Conservation (phyloP, 1,284 basidiomycete species). For the Bjerkandera adusta region DNA sequence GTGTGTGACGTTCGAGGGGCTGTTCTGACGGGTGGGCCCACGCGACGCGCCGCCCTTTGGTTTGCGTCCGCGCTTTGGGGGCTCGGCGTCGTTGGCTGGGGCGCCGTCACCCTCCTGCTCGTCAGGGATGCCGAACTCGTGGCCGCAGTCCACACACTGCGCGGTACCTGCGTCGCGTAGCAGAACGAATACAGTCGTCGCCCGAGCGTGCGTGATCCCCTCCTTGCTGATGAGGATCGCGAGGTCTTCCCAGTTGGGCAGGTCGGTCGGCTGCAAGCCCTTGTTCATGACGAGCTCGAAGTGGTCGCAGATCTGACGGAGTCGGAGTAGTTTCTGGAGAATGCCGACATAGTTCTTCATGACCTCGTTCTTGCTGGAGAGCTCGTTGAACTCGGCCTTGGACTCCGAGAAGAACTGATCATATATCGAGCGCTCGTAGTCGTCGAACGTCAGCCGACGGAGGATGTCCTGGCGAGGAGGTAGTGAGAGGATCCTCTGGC, state of each 20-base stretch:
- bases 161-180: conserved; percentile 85
- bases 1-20: conserved; percentile 48
- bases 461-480: conserved; percentile 88
- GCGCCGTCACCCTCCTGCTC: conserved; percentile 51
- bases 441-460: conserved; percentile 81
- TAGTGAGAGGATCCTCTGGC: conserved; percentile 81
- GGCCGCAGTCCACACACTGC: conserved; percentile 84
- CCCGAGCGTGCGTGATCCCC: conserved; percentile 78
- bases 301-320: conserved; percentile 98
- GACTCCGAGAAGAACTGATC: conserved; percentile 85
- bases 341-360: conserved; percentile 99
- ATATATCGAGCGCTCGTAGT: conserved; percentile 85
- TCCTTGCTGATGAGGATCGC: conserved; percentile 73
- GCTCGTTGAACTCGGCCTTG: conserved; percentile 86
- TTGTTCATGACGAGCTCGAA: conserved; percentile 88
- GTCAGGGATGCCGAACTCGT: conserved; percentile 62
- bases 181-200: conserved; percentile 77
- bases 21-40: conserved; percentile 66
- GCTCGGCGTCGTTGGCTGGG: conserved; percentile 48
- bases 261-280: conserved; percentile 33
- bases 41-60: conserved; percentile 55
- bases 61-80: conserved; percentile 64
- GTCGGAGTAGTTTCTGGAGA: conserved; percentile 89
- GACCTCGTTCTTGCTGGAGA: conserved; percentile 85
- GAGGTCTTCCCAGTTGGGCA: conserved; percentile 70